Percentiles rank a stretch among this genome's conserved stretches.
phyloP scores from a whole-genome alignment of 805 yeast genomes.

The Yarrowia divulgata region DNA sequence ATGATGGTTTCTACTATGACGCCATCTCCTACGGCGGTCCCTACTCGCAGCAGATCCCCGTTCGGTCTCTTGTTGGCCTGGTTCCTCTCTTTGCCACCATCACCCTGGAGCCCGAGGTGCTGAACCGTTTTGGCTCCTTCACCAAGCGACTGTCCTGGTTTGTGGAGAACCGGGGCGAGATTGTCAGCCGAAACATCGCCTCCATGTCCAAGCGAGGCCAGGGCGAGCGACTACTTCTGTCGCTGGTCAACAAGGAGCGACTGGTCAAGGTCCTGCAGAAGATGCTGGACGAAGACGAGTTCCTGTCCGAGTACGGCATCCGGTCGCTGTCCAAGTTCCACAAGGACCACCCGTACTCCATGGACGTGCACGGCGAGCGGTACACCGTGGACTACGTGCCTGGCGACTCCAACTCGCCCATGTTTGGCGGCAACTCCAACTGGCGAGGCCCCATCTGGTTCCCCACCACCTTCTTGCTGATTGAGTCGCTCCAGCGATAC shows the following conservation, averaged over 20 bases:
- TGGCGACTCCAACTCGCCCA: conserved; percentile 89
- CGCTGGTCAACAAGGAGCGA: conserved; percentile 83
- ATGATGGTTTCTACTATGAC: conserved; percentile 87
- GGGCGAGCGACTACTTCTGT: conserved; percentile 79
- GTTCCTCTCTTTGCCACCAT: conserved; percentile 90
- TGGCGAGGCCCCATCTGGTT: conserved; percentile 99
- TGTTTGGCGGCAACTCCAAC: conserved; percentile 95
- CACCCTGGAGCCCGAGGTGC: conserved; percentile 83
- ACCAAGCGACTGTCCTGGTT: conserved; percentile 87
- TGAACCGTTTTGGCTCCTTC: conserved; percentile 80
- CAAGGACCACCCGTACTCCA: conserved; percentile 80
- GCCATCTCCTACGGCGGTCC: conserved; percentile 84
- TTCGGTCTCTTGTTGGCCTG: conserved; percentile 87
- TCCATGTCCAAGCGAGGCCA: conserved; percentile 79
- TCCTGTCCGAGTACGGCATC: conserved; percentile 82
- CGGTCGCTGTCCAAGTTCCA: conserved; percentile 88
- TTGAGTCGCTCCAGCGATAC: conserved; percentile 86
- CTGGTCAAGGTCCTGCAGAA: conserved; percentile 74
- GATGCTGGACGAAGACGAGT: conserved; percentile 87
- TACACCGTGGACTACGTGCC: conserved; percentile 78
- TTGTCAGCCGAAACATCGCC: conserved; percentile 85
- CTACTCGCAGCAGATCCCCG: conserved; percentile 71
- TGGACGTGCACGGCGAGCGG: conserved; percentile 79
- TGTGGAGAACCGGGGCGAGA: conserved; percentile 67
- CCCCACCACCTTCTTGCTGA: conserved; percentile 84